Base-by-base conservation (phyloP, 331 rosid species). In the Spiraea crenata region DNA sequence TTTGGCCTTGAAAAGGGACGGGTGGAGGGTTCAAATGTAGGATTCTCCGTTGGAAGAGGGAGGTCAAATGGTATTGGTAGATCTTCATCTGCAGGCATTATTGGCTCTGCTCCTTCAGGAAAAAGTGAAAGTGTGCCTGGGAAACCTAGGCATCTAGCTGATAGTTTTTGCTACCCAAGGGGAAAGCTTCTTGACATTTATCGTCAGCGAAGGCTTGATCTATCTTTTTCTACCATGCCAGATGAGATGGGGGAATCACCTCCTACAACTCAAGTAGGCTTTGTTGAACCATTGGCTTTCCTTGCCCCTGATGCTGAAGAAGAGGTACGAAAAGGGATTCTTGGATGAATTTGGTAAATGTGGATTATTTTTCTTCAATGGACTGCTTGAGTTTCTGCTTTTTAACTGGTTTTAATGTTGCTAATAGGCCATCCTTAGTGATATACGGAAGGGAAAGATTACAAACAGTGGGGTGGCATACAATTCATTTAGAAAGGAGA, bases 101-200 rank as follows among this genome's bases (percentile, higher is more conserved):
- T 74, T 62, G 84, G 80, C 51, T 75, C 69, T 67, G 42, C 77
- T 59, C 42, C 31, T 58, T 61, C 75, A 60, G 84, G 76, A 35
- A 81, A 74, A 51, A 59, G 19, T 52, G 85, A 68, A 38, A 74
- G 67, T 57, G 52, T 71, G 60, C 81, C 71, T 35, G 86, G 84
- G 38, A 70, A 77, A 77, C 82, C 81, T 35, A 79, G 69, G 61
- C 60, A 38, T 59, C 67, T 76, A 13, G 45, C 69, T 76, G 76
- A 65, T 67, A 70, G 63, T 17, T 86, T 78, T 78, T 78, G 81
- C 72, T 83, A 86, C 67, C 90, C 88, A 0, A 81, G 90, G 82
- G 88, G 82, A 38, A 86, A 83, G 74, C 85, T 86, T 81, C 88
- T 86, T 56, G 90, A 86, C 72, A 80, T 86, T 57, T 83, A 86